Base-by-base conservation (phyloP, 176 grass and related monocot genomes). In the Zea luxurians region DNA sequence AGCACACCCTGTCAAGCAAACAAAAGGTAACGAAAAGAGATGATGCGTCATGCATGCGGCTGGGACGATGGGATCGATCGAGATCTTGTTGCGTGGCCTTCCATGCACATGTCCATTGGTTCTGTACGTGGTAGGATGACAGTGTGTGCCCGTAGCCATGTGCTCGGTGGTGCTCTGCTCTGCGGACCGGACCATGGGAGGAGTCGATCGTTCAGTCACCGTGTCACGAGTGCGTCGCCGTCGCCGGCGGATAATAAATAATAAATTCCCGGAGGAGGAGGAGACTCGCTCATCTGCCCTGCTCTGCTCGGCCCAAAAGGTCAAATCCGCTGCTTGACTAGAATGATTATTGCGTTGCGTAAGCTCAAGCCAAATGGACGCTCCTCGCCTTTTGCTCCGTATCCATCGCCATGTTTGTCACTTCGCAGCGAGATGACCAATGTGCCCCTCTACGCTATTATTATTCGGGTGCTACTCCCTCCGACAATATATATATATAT, bases 321-420 rank as follows among this genome's bases (percentile, higher is more conserved):
- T 78, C 85, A 78, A 78, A 71, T 36, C 60, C 44, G 48, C 65
- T 52, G n/a, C 43, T 73, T 73, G 74, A 66, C 79, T 43, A 10
- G 4, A 44, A 78, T 61, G 36, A 78, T 78, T 27, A 64, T 37
- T 4, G n/a, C n/a, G 37, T 13, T 4, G n/a, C n/a, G 54, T 35
- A 61, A 61, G 59, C 7, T 58, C 15, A 66, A 21, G 75, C 80
- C 86, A 79, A 83, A 83, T 87, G 80, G 80, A 72, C 35, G 85
- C 42, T 8, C 37, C 41, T 60, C 65, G 40, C n/a, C 44, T 53
- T 41, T 18, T 83, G 43, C 85, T 61, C 66, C 13, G 73, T 66
- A 59, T 66, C 80, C 42, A 82, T 82, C 79, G 79, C 79, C 73
- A 42, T 0, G 1, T 42, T 60, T 78, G 79, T 82, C 79, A 48